Evolutionary conservation across 1,284 basidiomycete species (phyloP).

Genomic region (Pisolithus thermaeus): DNA sequence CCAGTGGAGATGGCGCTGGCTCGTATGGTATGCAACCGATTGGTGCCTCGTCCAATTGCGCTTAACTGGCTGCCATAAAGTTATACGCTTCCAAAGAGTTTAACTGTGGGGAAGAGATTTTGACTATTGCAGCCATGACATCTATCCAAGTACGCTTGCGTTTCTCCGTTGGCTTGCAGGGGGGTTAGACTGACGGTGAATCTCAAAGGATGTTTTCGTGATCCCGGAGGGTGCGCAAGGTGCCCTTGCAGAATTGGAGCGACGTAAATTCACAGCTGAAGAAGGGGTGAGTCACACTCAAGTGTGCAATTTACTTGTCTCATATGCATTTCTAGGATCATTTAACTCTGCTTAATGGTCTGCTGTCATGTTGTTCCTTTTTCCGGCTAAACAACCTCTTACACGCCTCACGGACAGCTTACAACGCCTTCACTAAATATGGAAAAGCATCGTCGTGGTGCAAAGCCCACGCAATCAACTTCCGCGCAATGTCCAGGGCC

Average conservation of each 20-base stretch:
- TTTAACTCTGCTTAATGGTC: constrained; percentile 86
- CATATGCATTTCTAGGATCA: constrained; percentile 61
- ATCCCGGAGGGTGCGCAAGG: constrained; percentile 81
- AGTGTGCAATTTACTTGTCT: background rate
- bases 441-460: constrained; percentile 88
- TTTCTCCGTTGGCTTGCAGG: background rate
- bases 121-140: constrained; percentile 95
- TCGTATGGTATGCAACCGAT: constrained; percentile 52
- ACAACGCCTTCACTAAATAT: constrained; percentile 85
- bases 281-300: constrained; percentile 69
- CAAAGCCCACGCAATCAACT: constrained; percentile 86
- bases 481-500: constrained; percentile 87
- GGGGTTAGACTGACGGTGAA: background rate
- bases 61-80: constrained; percentile 36
- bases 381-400: too few relatives aligned
- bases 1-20: constrained; percentile 73
- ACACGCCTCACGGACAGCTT: too few relatives aligned
- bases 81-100: constrained; percentile 80
- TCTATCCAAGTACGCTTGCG: constrained; percentile 63
- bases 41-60: background rate
- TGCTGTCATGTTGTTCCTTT: constrained; percentile 7
- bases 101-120: constrained; percentile 86
- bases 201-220: constrained; percentile 74
- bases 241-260: constrained; percentile 82
- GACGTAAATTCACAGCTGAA: constrained; percentile 93